A percentile compares a stretch with the other conserved stretches of the same genome.
These are phyloP conservation scores for Phaeophleospora eucalypticola DNA, from an alignment of 2,329 filamentous ascomycete genomes.

Conservation along the genomic window DNA sequence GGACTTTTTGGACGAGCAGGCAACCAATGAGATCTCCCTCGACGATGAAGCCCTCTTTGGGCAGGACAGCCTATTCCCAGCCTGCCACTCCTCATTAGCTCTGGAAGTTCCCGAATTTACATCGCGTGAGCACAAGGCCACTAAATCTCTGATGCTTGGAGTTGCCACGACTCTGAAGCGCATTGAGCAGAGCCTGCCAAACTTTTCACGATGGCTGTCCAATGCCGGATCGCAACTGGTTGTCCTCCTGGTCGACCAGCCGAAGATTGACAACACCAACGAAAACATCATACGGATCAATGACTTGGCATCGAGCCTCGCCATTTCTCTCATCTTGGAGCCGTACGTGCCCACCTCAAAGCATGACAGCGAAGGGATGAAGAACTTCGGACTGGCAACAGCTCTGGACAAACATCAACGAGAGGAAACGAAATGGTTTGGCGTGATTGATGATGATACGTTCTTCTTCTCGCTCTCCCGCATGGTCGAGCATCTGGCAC, in stretches of 20 bases:
- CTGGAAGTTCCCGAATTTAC: constrained; percentile 20
- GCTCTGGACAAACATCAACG: constrained; percentile 17
- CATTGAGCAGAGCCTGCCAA: constrained; percentile 21
- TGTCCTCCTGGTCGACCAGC: constrained; percentile 23
- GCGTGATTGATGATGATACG: constrained; percentile 29
- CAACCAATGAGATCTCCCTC: constrained; percentile 9
- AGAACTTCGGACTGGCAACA: constrained; percentile 26
- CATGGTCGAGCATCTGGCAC: constrained; percentile 19
- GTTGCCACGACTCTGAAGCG: constrained; percentile 24
- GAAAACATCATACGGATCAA: constrained; percentile 10
- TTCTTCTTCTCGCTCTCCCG: constrained; percentile 27
- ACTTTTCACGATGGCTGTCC: constrained; percentile 25
- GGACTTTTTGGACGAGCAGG: constrained; percentile 5
- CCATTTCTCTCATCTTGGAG: constrained; percentile 23
- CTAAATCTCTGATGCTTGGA: constrained; percentile 23
- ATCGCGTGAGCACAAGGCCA: constrained; percentile 12
- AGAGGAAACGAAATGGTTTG: constrained; percentile 24
- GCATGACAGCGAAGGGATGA: constrained; percentile 21
- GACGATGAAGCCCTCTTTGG: constrained; percentile 12
- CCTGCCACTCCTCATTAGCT: constrained; percentile 12
- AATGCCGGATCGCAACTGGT: constrained; percentile 24
- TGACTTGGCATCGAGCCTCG: constrained; percentile 13
- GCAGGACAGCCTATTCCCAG: constrained; percentile 14
- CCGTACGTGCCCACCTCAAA: constrained; percentile 16
- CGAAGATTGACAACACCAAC: constrained; percentile 13